A percentile compares a stretch with the other conserved stretches of the same genome.
phyloP scores from a whole-genome alignment of 1,284 basidiomycete species.

The Tausonia pullulans region DNA sequence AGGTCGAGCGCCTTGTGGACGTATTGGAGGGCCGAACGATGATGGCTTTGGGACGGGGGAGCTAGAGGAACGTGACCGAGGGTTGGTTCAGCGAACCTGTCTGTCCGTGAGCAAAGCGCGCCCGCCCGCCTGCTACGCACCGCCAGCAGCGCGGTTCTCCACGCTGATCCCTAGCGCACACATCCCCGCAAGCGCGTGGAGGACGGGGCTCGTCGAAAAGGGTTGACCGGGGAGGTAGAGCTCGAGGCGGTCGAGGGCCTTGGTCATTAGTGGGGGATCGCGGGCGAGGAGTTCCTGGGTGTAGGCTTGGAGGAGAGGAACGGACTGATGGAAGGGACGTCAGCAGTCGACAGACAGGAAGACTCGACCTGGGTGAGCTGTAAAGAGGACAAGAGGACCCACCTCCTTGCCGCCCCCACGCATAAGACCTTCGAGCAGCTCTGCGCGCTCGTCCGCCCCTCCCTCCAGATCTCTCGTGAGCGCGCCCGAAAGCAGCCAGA shows the following conservation, averaged over 20 bases:
- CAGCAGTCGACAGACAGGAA: neutral
- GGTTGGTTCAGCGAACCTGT: neutral
- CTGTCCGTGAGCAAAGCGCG: neutral
- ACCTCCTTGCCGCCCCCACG: constrained; percentile 7
- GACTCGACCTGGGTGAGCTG: no score
- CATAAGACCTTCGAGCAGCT: constrained; percentile 5
- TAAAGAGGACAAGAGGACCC: neutral
- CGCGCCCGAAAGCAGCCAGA: neutral
- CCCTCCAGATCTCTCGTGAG: neutral
- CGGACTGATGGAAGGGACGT: neutral
- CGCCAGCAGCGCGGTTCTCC: neutral
- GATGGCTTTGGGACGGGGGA: neutral
- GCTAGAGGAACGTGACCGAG: neutral
- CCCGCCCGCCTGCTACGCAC: neutral
- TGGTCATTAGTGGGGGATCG: neutral
- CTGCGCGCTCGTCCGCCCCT: neutral
- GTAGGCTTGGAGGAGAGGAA: constrained; percentile 8
- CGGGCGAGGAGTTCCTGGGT: constrained; percentile 5
- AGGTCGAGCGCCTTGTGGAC: neutral
- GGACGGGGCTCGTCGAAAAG: neutral
- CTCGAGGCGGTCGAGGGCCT: constrained; percentile 9
- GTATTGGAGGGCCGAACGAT: neutral
- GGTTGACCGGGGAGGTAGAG: constrained; percentile 10
- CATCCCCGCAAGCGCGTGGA: constrained; percentile 5
- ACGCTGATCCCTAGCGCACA: constrained; percentile 3